Percentiles rank a stretch among this genome's conserved stretches.
phyloP scores from a whole-genome alignment of 129 eudicot species.

The Silybum marianum region DNA sequence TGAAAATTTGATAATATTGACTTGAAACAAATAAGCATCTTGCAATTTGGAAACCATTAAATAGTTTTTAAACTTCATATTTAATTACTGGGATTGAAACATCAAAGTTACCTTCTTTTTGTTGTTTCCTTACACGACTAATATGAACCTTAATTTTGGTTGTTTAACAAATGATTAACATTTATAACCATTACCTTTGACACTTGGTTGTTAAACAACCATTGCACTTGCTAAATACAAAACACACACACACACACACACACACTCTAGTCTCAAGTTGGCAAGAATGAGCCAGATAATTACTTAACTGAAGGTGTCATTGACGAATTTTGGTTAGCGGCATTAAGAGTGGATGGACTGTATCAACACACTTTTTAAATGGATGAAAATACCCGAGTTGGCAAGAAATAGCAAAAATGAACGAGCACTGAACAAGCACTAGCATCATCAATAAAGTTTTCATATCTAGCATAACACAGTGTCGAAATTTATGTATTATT shows the following conservation, averaged over 20 bases:
- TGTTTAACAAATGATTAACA: not conserved
- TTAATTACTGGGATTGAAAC: not conserved
- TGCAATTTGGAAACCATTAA: too few relatives aligned
- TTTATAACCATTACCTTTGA: not conserved
- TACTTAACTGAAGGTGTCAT: not conserved
- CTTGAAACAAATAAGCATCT: not conserved
- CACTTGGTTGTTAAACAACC: not conserved
- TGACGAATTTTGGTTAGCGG: not conserved
- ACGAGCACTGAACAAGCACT: too few relatives aligned
- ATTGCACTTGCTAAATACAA: not conserved
- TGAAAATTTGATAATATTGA: not conserved
- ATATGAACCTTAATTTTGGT: not conserved
- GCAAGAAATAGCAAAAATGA: too few relatives aligned
- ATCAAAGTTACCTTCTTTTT: not conserved
- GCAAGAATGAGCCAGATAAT: not conserved
- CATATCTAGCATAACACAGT: too few relatives aligned
- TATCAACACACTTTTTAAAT: not conserved
- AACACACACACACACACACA: not conserved
- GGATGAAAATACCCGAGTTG: not conserved
- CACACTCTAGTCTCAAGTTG: too few relatives aligned
- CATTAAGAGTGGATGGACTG: not conserved
- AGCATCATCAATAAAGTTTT: too few relatives aligned
- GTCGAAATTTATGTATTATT: too few relatives aligned
- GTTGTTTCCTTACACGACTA: not conserved
- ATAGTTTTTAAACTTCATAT: not conserved